A percentile compares a stretch with the other conserved stretches of the same genome.
phyloP scores from a whole-genome alignment of 1,284 basidiomycete species.

The Marasmius oreades region DNA sequence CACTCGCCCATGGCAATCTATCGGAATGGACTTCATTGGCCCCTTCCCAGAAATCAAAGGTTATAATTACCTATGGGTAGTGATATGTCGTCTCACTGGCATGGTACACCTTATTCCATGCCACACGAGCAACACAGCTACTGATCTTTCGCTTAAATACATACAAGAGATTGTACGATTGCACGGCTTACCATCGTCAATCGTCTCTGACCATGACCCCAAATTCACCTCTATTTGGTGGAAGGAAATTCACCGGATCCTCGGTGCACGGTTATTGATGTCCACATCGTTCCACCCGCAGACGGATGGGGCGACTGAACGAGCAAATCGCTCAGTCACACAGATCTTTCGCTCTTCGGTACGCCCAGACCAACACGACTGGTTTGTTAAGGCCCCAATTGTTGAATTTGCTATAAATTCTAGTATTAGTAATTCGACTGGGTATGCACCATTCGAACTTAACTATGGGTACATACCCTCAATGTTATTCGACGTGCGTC shows the following conservation, averaged over 20 bases:
- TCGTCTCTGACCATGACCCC: constrained; percentile 23
- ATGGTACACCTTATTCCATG: constrained; percentile 23
- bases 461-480: constrained; percentile 22
- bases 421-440: constrained; percentile 24
- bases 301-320: constrained; percentile 21
- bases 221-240: constrained; percentile 27
- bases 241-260: constrained; percentile 21
- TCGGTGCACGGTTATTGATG: constrained; percentile 18
- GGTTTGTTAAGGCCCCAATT: constrained; percentile 26
- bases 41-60: constrained; percentile 21
- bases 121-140: too few relatives aligned
- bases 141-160: too few relatives aligned
- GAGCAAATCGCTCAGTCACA: constrained; percentile 20
- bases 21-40: constrained; percentile 27
- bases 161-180: too few relatives aligned
- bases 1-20: constrained; percentile 25
- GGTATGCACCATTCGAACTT: constrained; percentile 34
- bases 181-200: constrained; percentile 25
- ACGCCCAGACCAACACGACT: constrained; percentile 29
- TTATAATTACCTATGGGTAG: constrained; percentile 11
- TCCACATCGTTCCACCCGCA: background rate
- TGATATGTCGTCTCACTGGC: constrained; percentile 18
- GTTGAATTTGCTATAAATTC: constrained; percentile 20
- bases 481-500: background rate
- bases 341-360: constrained; percentile 26